Evolutionary conservation across 2,329 filamentous ascomycete species (phyloP), one percentile per base, ranked within the genome.

Genomic region (Periglandula ipomoeae): DNA sequence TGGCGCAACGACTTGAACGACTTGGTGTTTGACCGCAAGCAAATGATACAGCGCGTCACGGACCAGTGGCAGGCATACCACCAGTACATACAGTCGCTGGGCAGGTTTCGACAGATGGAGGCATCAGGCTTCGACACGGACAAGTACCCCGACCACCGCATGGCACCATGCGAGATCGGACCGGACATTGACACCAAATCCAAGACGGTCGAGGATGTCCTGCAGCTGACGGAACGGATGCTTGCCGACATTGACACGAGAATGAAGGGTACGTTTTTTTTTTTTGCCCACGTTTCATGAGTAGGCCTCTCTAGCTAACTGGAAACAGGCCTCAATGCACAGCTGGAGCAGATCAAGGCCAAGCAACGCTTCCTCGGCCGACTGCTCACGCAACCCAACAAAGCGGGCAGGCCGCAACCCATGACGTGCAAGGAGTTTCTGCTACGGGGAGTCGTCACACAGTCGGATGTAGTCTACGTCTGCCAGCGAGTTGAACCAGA

Each of bases 391-490:
- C 56, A 61, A 5, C 68, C 69, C 1, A 55, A 67, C 46, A 69
- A 70, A 51, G 52, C 56, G 35, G 63, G 61, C 17, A 61, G 67
- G 4, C 58, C 63, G 15, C 58, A 57, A 24, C 66, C 69, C 10
- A 66, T 72, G 61, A 59, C 55, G 3, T 70, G 68, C 58, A 69
- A 73, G 45, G 70, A 66, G 49, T 79, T 75, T 49, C 62, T 69
- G 1, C 67, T 81, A 4, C 72, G 76, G 32, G 77, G 77, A 23
- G 68, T 81, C 20, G 73, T 69, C 13, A 72, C 71, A 11, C 66
- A 66, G 0, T 61, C 64, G 11, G 69, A 73, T 44, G 61, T 75
- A 1, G 66, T 74, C 9, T 81, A 77, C 53, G 63, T 80, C 30
- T 78, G 76, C 55, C 67, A 66, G 50, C 65, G 70, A 34, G 57